A percentile compares a stretch with the other conserved stretches of the same genome.
Conservation (phyloP, 768 basidiomycete genomes). For the Termitomyces sp. region DNA sequence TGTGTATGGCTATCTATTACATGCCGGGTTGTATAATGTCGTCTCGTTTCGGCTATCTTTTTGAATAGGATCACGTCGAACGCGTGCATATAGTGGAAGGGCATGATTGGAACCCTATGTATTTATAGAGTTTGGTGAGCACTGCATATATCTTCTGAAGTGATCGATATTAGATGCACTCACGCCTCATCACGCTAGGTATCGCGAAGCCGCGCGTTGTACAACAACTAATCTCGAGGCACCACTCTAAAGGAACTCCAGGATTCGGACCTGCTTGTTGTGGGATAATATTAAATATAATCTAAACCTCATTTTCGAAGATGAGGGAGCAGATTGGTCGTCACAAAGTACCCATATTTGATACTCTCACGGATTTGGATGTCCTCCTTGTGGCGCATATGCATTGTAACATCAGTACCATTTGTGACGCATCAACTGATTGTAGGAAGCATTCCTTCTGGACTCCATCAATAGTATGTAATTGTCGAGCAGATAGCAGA, state of each 20-base stretch:
- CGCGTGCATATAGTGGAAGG: not conserved
- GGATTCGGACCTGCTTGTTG: not conserved
- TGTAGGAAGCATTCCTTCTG: too few relatives aligned
- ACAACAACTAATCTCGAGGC: not conserved
- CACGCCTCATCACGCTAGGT: not conserved
- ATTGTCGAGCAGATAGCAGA: too few relatives aligned
- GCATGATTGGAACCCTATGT: not conserved
- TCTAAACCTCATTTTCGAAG: not conserved
- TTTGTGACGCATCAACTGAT: too few relatives aligned
- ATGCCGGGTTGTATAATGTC: constrained; percentile 3
- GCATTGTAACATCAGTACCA: too few relatives aligned
- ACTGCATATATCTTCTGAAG: not conserved
- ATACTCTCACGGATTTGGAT: too few relatives aligned
- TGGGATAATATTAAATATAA: not conserved
- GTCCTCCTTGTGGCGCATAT: too few relatives aligned
- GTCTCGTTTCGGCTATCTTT: not conserved
- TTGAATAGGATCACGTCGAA: constrained; percentile 13
- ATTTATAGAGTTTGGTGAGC: not conserved
- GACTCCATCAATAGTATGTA: too few relatives aligned
- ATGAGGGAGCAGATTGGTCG: too few relatives aligned
- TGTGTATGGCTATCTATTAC: constrained; percentile 8
- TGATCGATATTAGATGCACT: not conserved
- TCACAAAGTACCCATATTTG: too few relatives aligned
- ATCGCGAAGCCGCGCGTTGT: not conserved
- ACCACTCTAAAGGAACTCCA: not conserved